Evolutionary conservation across 1,139 yeast species (phyloP), one percentile per base, ranked within the genome.

Genomic region (Eremothecium coryli): DNA sequence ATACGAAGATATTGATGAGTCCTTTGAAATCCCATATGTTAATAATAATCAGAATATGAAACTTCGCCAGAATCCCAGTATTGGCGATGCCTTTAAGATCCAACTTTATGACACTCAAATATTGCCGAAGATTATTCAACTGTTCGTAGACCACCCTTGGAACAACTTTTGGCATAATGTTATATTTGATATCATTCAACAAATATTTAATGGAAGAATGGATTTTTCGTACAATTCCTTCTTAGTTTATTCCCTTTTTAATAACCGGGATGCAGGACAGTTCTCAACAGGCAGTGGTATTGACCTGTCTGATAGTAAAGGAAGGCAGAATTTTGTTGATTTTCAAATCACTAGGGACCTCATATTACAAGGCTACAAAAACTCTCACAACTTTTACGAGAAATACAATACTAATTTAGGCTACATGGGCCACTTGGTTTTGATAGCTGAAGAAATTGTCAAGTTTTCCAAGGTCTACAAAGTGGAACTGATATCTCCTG

Each of bases 61-160:
- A 43, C 61, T 88, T 31, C 70, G 95, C 41, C 65, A 65, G 14
- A 66, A 70, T 36, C 88, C 95, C 1, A 94, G 90, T 7, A 77
- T 86, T 36, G 98, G 98, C 13, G 98, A 93, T 60, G 73, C 67
- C 48, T 70, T 93, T 54, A 90, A 90, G 59, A 82, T 88, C 41
- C 77, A 94, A 4, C 65, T 90, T 29, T 79, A 77, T 49, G 96
- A 90, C 56, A 80, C 82, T 36, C 76, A 76, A 44, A 81, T 90
- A 38, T 71, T 90, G 33, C 71, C 84, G 30, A 77, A 80, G 33
- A 82, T 90, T 36, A 62, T 88, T 38, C 64, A 76, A 23, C 79
- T 90, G 81, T 88, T 90, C 56, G 82, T 88, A 70, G 71, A 72
- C 48, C 90, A 86, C 60, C 98, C 98, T 4, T 90, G 99, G 98